Conservation (phyloP, 768 basidiomycete species). For the Boletales sp. region DNA sequence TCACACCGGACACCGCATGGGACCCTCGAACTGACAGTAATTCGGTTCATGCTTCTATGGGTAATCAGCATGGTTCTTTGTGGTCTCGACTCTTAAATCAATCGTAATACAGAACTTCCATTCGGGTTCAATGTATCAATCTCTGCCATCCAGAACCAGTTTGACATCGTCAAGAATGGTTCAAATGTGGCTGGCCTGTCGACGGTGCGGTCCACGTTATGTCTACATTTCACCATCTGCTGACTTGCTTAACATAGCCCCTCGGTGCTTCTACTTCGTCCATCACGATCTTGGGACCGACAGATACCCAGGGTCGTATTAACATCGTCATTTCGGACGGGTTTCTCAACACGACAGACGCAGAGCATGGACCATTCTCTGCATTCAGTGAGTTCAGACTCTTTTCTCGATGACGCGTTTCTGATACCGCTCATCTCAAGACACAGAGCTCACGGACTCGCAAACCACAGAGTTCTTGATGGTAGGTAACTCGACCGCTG, state of each 20-base stretch:
- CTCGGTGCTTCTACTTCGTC: conserved; percentile 60
- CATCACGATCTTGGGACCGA: conserved; percentile 47
- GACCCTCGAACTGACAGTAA: conserved; percentile 53
- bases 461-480: conserved; percentile 50
- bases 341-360: conserved; percentile 44
- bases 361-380: conserved; percentile 50
- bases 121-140: conserved; percentile 66
- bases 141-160: conserved; percentile 59
- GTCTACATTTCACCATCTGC: neutral
- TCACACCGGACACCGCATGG: conserved; percentile 54
- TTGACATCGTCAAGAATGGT: conserved; percentile 56
- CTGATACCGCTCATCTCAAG: conserved; percentile 30
- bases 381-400: conserved; percentile 48
- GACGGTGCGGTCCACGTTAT: conserved; percentile 38
- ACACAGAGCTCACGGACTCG: conserved; percentile 52
- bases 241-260: conserved; percentile 38
- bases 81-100: conserved; percentile 1
- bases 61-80: conserved; percentile 32
- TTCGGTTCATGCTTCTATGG: conserved; percentile 54
- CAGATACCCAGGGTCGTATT: conserved; percentile 59
- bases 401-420: neutral
- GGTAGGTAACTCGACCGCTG: conserved; percentile 54
- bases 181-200: conserved; percentile 53
- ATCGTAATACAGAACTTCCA: conserved; percentile 49
- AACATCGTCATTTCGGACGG: conserved; percentile 60